Evolutionary conservation across 2,329 filamentous ascomycete genomes (phyloP), one percentile per base, ranked within the genome.

Genomic region (Phaeosphaeriaceae sp.): DNA sequence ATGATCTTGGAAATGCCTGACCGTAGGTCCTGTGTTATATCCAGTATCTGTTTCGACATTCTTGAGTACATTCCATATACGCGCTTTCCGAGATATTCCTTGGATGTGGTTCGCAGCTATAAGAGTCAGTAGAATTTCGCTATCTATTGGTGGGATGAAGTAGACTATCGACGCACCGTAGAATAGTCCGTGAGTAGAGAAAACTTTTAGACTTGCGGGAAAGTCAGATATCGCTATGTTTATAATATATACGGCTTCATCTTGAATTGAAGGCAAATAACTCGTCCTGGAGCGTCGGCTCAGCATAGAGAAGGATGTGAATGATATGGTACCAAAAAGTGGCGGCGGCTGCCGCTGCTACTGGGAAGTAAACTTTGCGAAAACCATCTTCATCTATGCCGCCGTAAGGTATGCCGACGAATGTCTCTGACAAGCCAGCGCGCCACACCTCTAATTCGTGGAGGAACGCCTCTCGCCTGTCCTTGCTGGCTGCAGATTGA

Each of bases 91-190:
- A 4, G 61, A 65, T 21, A 71, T 57, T 1, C 64, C 65, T 11
- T 66, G 39, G 15, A 72, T 73, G 21, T 72, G 67, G 46, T 72
- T 72, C 7, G 65, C 68, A n/a, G 68, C 66, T 70, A 23, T 3
- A 42, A 16, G 6, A n/a, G 6, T 15, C 8, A 18, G 32, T 16
- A n/a, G 13, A 54, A 7, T 16, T 7, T 26, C 7, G 12, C 16
- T 18, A 18, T 18, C 35, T 18, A 13, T n/a, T 6, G 13, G 30
- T 6, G 7, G 11, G 5, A 26, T 33, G 13, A n/a, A 6, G n/a
- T 8, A 15, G n/a, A n/a, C n/a, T 33, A 33, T 6, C 49, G 46
- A 40, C 55, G n/a, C 60, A 68, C 67, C 67, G 21, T 67, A 71
- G 33, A 64, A 70, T 2, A 72, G 48, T 6, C 67, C 65, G 53